phyloP scores from a whole-genome alignment of 306 rosid genomes.

The Heteromeles arbutifolia region DNA sequence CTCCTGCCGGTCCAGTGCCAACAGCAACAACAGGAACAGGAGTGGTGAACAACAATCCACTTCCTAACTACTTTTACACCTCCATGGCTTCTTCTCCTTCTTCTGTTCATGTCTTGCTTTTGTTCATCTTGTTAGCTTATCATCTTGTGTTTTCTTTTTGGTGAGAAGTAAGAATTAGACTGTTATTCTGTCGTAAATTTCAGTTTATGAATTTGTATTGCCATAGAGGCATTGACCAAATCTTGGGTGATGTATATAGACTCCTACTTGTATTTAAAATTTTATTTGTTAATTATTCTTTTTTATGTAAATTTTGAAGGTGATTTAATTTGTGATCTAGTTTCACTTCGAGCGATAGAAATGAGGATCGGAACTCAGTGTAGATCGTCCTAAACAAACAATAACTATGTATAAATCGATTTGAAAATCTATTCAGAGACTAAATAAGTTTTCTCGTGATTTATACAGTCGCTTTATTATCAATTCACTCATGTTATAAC shows the following conservation, averaged over 20 bases:
- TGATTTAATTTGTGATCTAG: no score
- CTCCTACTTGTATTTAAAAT: not conserved
- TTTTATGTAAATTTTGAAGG: not conserved
- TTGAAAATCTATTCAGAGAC: no score
- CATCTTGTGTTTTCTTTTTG: slow-evolving; percentile 17
- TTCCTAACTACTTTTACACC: slow-evolving; percentile 53
- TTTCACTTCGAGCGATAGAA: not conserved
- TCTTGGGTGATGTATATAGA: not conserved
- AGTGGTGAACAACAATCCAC: slow-evolving; percentile 38
- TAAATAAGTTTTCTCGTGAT: not conserved
- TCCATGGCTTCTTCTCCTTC: slow-evolving; percentile 38
- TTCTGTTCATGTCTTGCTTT: slow-evolving; percentile 10
- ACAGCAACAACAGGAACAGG: slow-evolving; percentile 34
- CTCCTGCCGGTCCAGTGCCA: slow-evolving; percentile 37
- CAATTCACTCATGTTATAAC: no score
- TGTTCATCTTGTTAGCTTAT: slow-evolving; percentile 23
- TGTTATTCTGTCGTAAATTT: no score
- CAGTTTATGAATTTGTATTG: no score
- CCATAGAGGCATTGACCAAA: not conserved
- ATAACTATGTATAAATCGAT: not conserved
- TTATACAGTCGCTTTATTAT: no score
- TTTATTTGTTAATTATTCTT: not conserved
- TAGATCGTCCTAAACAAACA: not conserved
- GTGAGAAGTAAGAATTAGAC: not conserved
- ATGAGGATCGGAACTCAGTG: not conserved